A percentile compares a stretch with the other conserved stretches of the same genome.
phyloP scores from a whole-genome alignment of 768 basidiomycete genomes.

The Collybia mongolica region DNA sequence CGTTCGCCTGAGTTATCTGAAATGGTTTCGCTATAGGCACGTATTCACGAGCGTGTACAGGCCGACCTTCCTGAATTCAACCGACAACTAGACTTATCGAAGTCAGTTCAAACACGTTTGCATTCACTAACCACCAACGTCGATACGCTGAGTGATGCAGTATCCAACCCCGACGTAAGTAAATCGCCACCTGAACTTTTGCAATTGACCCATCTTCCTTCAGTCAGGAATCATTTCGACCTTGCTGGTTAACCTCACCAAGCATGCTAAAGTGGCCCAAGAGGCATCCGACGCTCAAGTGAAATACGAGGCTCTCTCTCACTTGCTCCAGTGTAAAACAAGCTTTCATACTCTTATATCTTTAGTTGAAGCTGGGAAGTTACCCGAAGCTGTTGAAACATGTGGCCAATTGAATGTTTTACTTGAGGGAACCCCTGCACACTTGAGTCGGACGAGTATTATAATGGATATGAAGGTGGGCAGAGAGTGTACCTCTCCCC shows the following conservation, averaged over 20 bases:
- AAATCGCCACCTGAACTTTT: background rate
- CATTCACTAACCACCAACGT: conserved; percentile 51
- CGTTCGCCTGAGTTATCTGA: conserved; percentile 6
- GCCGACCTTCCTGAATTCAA: conserved; percentile 63
- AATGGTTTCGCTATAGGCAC: conserved; percentile 40
- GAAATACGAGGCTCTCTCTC: conserved; percentile 47
- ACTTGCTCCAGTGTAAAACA: conserved; percentile 51
- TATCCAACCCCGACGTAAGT: conserved; percentile 63
- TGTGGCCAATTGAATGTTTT: conserved; percentile 39
- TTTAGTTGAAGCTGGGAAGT: conserved; percentile 53
- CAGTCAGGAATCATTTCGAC: conserved; percentile 71
- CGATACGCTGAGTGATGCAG: conserved; percentile 42
- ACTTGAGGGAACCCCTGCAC: conserved; percentile 46
- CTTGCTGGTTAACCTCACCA: conserved; percentile 51
- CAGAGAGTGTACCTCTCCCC: conserved; percentile 7
- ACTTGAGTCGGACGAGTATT: conserved; percentile 52
- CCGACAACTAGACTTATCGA: conserved; percentile 58
- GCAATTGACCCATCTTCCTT: conserved; percentile 6
- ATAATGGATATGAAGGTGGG: conserved; percentile 59
- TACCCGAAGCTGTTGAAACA: conserved; percentile 61
- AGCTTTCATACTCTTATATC: conserved; percentile 42
- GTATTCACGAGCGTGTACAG: conserved; percentile 73
- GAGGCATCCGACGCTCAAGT: conserved; percentile 55
- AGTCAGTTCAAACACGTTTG: conserved; percentile 61
- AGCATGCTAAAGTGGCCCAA: conserved; percentile 65